Evolutionary conservation across 805 yeast genomes (phyloP), one percentile per base, ranked within the genome.

Genomic region (Metschnikowia lochheadii): DNA sequence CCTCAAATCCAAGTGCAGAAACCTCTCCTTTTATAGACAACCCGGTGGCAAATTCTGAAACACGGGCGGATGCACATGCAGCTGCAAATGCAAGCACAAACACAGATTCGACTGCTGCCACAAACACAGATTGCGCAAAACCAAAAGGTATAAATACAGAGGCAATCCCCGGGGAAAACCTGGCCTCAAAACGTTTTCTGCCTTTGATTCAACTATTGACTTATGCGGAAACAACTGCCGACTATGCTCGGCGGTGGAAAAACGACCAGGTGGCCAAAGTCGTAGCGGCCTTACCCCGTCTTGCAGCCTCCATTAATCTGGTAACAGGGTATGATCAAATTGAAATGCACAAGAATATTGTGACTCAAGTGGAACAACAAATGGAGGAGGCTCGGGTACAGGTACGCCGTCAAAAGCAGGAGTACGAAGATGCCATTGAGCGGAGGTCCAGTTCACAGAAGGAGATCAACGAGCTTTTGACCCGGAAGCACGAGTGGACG

Each of bases 321-420:
- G 84, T 90, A 10, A 92, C 99, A 0, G 99, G 99, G 0, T 94
- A 94, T 65, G 78, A 89, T 0, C 75, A 84, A 17, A 88, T 94
- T 50, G 96, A 88, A 61, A 73, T 76, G 51, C 68, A 92, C 58
- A 85, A 89, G 65, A 64, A 72, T 29, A 68, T 79, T 1, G 89
- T 94, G 31, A 81, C 78, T 7, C 56, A 59, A 2, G 65, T 72
- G 40, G 97, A 92, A 58, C 53, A 54, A 13, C 72, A 76, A 32
- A 64, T 89, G 37, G 70, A 71, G 45, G 64, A 63, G 1, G 69
- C 82, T 3, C 80, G 88, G 50, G 64, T 64, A 0, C 58, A 68
- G 1, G 83, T 87, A 5, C 75, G 72, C 39, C 40, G 35, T 0
- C 71, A 80, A 5, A 89, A 87, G 61, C 62, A 59, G 0, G 60